Evolutionary conservation across 352 stramenopile species (phyloP), one percentile per base, ranked within the genome.

Genomic region (Pythium insidiosum): DNA sequence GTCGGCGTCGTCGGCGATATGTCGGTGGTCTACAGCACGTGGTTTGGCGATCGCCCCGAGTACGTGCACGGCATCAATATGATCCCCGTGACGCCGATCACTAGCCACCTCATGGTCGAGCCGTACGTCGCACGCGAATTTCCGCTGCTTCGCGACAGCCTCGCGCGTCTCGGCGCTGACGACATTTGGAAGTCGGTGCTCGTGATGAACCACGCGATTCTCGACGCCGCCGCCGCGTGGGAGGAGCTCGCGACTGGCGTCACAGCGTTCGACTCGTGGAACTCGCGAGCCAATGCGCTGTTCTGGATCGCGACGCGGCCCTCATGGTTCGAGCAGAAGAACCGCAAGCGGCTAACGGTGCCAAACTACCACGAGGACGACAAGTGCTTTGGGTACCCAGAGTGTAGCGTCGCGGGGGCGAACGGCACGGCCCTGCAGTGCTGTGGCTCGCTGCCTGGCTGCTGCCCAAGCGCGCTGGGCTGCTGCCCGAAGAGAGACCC

Each of bases 41-140:
- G 83, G 83, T 94, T 94, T 41, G 79, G 80, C 16, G 53, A 76
- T 34, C 56, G 60, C 5, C 58, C 73, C 9, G 69, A 86, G 43
- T 84, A 85, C 55, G 70, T 94, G 30, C 79, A 91, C 47, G 75
- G 75, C 16, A 91, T 91, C 47, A 87, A 91, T 48, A 79, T 88
- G 66, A 78, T 91, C 13, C 79, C 79, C 2, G 82, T 91, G 58
- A 91, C 79, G 31, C 79, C 79, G 6, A 73, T 88, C 30, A 83
- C 79, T 11, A 28, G 68, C 10, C 57, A 74, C 43, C 47, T 88
- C 33, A 54, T 91, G 28, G 62, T 68, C 34, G 73, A 86, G 39
- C 37, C 60, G 15, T 89, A 70, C 43, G 67, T 87, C 13, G 58
- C 56, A 10, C 57, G 58, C 21, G 77, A 87, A 46, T 88, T 75